Percentiles rank a stretch among this genome's conserved stretches.
Conservation (phyloP, 2,329 filamentous ascomycete species). For the Fusarium napiforme region DNA sequence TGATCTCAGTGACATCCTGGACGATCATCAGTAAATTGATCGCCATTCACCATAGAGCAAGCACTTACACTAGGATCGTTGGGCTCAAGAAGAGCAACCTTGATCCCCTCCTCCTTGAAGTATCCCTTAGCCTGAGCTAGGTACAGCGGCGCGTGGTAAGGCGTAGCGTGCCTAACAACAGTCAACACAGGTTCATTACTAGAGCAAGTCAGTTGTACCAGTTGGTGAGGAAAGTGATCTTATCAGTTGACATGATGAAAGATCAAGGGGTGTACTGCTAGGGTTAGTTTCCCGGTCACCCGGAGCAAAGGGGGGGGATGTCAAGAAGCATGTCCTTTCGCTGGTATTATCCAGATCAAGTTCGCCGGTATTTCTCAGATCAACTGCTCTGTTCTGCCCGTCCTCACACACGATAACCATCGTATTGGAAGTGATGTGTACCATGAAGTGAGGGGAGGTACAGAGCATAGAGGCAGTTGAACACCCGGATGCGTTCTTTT, state of each 20-base stretch:
- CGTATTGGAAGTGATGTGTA: too few species aligned
- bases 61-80: slow-evolving; percentile 76
- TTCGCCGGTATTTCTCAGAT: slow-evolving; percentile 85
- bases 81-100: slow-evolving; percentile 80
- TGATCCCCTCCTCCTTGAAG: slow-evolving; percentile 80
- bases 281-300: slow-evolving; percentile 58
- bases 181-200: slow-evolving; percentile 43
- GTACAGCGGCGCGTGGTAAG: slow-evolving; percentile 83
- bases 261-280: slow-evolving; percentile 56
- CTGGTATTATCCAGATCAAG: slow-evolving; percentile 90
- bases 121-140: slow-evolving; percentile 80
- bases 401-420: slow-evolving; percentile 14
- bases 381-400: slow-evolving; percentile 46
- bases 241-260: slow-evolving; percentile 79
- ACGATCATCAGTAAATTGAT: background rate
- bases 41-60: fast-evolving
- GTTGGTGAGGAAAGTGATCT: slow-evolving; percentile 87
- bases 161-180: slow-evolving; percentile 76
- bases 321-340: slow-evolving; percentile 86
- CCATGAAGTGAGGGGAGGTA: too few species aligned
- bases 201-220: slow-evolving; percentile 63
- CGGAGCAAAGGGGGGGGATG: slow-evolving; percentile 46
- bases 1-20: slow-evolving; percentile 83
- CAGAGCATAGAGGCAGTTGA: slow-evolving; percentile 43
- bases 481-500: slow-evolving; percentile 61